Base-by-base conservation (phyloP, 2,329 filamentous ascomycete genomes). In the Clarireedia hainanense region DNA sequence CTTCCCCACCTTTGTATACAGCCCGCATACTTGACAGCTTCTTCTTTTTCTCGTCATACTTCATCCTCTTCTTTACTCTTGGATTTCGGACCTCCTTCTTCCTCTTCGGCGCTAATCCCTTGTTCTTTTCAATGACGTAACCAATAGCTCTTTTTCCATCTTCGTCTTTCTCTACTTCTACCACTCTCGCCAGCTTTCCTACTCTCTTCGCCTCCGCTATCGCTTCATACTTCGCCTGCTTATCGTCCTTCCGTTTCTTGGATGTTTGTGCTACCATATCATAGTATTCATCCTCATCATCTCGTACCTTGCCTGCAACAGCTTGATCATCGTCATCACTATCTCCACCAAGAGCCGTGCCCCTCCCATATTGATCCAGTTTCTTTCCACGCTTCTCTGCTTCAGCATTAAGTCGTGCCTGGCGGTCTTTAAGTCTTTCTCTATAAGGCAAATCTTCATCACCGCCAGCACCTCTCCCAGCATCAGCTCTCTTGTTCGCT, bases 31-130 rank as follows among this genome's bases (percentile, higher is more conserved):
- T 92, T 67, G 83, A 84, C 68, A 97, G 74, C 80, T 97, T 96
- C 88, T 96, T 97, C 81, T 92, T 88, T 80, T 95, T 96, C 72
- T 91, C 87, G 69, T 95, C 91, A 71, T 84, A 99, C 83, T 90
- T 91, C 83, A 90, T 90, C 73, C 90, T 84, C 86, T 96, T 97
- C 86, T 97, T 99, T 62, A 97, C 92, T 71, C 94, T 80, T 37
- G 94, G 91, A 75, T 99, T 99, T 61, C 92, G 80, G 57, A 91
- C 87, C 65, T 95, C 91, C 83, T 99, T 97, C 80, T 88, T 95
- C 61, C 92, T 80, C 72, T 88, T 86, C 47, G 91, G 90, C 57
- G 89, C 85, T 60, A 99, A 75, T 34, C 94, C 94, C 80, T 96
- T 96, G 75, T 99, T 99, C 83, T 97, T 96, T 75, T 91, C 83